Percentiles rank a stretch among this genome's conserved stretches.
These are phyloP conservation scores for Mangifera indica DNA, from an alignment of 345 rosid species.

Conservation along the genomic window DNA sequence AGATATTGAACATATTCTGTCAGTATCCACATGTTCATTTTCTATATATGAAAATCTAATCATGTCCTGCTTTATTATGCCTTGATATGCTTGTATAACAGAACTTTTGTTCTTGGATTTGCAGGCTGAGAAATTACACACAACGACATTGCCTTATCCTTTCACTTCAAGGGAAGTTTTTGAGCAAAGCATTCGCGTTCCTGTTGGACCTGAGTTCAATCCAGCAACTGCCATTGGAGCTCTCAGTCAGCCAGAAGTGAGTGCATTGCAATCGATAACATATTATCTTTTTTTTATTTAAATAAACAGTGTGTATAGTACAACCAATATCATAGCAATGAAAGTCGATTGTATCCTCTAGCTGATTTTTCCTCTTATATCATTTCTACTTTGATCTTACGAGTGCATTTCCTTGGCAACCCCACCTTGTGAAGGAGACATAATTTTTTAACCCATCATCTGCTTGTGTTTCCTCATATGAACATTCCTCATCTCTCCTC, in stretches of 20 bases:
- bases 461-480: no score
- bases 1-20: background rate
- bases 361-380: background rate
- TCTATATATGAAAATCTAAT: background rate
- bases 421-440: background rate
- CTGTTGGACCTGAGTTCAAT: slow-evolving; percentile 87
- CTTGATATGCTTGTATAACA: slow-evolving; percentile 2
- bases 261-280: slow-evolving; percentile 9
- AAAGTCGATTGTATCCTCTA: background rate
- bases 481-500: no score
- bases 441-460: background rate
- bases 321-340: background rate
- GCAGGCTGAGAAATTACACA: slow-evolving; percentile 79
- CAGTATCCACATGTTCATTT: background rate
- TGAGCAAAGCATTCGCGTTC: slow-evolving; percentile 87
- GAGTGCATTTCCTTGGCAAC: background rate
- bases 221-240: slow-evolving; percentile 68
- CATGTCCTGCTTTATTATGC: background rate
- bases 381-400: background rate
- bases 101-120: slow-evolving; percentile 18
- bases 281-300: background rate
- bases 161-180: slow-evolving; percentile 73
- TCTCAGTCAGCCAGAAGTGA: slow-evolving; percentile 77
- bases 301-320: background rate
- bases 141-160: slow-evolving; percentile 75